Conservation (phyloP, 345 rosid genomes). For the Eucalyptus erythrocorys region DNA sequence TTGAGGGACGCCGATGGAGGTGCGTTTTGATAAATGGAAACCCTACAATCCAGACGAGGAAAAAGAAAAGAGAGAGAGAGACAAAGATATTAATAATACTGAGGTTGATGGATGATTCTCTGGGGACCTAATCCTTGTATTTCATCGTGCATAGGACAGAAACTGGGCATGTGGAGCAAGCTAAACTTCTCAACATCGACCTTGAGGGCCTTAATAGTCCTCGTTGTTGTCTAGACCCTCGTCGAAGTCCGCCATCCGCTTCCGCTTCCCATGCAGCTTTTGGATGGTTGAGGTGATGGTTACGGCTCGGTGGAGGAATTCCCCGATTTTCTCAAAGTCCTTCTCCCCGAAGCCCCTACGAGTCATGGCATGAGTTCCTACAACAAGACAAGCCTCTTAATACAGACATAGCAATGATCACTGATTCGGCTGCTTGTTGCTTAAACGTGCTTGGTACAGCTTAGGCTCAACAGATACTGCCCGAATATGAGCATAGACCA, state of each 20-base stretch:
- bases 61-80: too few relatives aligned
- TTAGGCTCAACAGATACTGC: background rate
- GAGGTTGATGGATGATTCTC: accelerated
- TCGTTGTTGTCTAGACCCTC: slow-evolving; percentile 71
- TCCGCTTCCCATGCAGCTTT: slow-evolving; percentile 75
- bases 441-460: background rate
- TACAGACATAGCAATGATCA: background rate
- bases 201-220: slow-evolving; percentile 71
- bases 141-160: slow-evolving; percentile 6
- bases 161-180: slow-evolving; percentile 13
- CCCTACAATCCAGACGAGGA: too few relatives aligned
- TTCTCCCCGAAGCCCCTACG: slow-evolving; percentile 82
- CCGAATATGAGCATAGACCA: background rate
- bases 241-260: slow-evolving; percentile 79
- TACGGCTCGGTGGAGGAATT: slow-evolving; percentile 88
- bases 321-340: slow-evolving; percentile 88
- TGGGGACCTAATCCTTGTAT: slow-evolving; percentile 27
- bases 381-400: background rate
- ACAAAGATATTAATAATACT: accelerated
- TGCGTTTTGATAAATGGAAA: accelerated
- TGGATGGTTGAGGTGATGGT: slow-evolving; percentile 67
- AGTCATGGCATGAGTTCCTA: slow-evolving; percentile 95
- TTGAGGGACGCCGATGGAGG: accelerated
- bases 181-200: slow-evolving; percentile 57
- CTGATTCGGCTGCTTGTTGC: accelerated